Evolutionary conservation across 1,139 yeast genomes (phyloP).

Genomic region (Debaryomyces singareniensis): DNA sequence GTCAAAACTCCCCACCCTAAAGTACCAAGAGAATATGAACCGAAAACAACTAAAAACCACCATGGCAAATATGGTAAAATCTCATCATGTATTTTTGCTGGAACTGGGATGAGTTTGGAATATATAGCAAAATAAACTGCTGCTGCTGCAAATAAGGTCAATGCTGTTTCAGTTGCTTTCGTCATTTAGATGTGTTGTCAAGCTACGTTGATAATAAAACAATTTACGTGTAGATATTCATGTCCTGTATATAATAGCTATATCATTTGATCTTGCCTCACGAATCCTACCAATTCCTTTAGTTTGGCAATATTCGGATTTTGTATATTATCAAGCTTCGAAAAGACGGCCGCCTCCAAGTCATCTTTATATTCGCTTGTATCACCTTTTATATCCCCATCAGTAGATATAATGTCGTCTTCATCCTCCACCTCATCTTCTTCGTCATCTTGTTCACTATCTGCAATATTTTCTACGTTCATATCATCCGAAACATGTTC

Average conservation of each 20-base stretch:
- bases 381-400: conserved; percentile 5
- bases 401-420: conserved; percentile 14
- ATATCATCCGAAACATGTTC: conserved; percentile 21
- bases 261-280: conserved; percentile 27
- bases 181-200: conserved; percentile 40
- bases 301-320: conserved; percentile 32
- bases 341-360: conserved; percentile 18
- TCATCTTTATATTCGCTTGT: too few relatives aligned
- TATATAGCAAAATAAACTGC: conserved; percentile 51
- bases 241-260: conserved; percentile 1
- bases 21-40: conserved; percentile 65
- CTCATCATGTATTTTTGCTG: conserved; percentile 43
- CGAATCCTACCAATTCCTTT: conserved; percentile 35
- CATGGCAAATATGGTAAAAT: conserved; percentile 63
- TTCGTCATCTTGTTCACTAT: conserved; percentile 14
- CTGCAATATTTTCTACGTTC: conserved; percentile 14
- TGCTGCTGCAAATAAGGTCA: conserved; percentile 39
- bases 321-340: conserved; percentile 29
- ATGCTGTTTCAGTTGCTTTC: conserved; percentile 58
- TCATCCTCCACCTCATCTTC: conserved; percentile 15
- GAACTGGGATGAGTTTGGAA: conserved; percentile 51
- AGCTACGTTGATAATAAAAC: not conserved
- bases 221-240: conserved; percentile 1
- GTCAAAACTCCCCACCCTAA: conserved; percentile 69
- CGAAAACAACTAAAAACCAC: conserved; percentile 68